Base-by-base conservation (phyloP, 306 rosid genomes). In the Prunus davidiana region DNA sequence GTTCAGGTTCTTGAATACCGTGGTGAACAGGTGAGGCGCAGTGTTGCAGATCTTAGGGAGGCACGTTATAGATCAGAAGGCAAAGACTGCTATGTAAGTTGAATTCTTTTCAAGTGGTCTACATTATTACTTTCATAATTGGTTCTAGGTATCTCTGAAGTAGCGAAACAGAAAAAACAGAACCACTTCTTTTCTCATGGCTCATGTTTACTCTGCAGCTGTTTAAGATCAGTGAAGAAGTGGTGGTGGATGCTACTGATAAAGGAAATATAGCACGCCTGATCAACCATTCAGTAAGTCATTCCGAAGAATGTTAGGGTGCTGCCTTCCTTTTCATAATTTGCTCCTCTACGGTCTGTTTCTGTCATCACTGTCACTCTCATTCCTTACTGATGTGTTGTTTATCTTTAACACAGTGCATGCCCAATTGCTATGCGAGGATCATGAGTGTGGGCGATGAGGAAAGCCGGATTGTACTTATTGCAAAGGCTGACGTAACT, bases 391-490 rank as follows among this genome's bases (percentile, higher is more conserved):
- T 30, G 43, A 16, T 63, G 22, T 34, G 3, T 3, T 15, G 27
- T 49, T 73, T 63, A 20, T 54, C 78, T 77, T 13, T 69, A n/a
- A 49, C 77, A 43, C 82, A 96, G 99, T 96, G 99, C 71, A 87
- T 91, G 96, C 99, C 97, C 71, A 96, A 96, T 89, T 93, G 99
- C 89, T 96, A 96, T 69, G 99, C 99, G 69, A 93, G 99, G 83
- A 96, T 96, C 84, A 96, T 96, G 99, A 91, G 99, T 74, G 99
- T 96, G 61, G 99, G 99, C 32, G 94, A 86, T 20, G 98, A 96
- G 0, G 93, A 96, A 79, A 96, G 98, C 85, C 88, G 98, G 77
- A 96, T 96, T 16, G 99, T 96, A 30, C 99, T 96, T 78, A 93
- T 96, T 22, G 98, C 99, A 6, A 96, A 93, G 93, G 82, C 98